Conservation (phyloP, 2,329 filamentous ascomycete species). For the Diaporthe australafricana region DNA sequence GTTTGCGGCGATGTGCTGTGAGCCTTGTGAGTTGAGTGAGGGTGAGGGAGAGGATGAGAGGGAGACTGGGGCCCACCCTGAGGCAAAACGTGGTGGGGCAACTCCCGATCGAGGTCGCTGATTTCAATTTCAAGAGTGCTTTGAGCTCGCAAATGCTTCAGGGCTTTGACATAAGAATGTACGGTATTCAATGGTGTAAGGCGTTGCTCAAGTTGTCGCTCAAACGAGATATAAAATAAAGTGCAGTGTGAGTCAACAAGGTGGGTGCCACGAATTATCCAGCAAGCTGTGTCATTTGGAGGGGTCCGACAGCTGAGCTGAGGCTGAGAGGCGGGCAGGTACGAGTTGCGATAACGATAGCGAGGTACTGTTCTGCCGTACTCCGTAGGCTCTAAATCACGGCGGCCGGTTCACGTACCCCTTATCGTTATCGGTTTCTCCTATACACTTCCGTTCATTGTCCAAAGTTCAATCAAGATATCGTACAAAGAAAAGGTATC, state of each 20-base stretch:
- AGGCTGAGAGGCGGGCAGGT: conserved; percentile 8
- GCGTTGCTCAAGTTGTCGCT: neutral
- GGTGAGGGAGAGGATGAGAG: conserved; percentile 9
- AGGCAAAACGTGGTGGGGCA: conserved; percentile 33
- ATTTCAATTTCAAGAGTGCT: neutral
- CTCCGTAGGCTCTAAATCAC: neutral
- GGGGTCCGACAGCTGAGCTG: conserved; percentile 16
- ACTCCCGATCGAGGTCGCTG: neutral
- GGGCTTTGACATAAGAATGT: neutral
- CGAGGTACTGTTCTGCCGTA: neutral
- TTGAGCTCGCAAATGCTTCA: neutral
- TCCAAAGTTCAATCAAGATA: no score
- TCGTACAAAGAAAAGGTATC: neutral
- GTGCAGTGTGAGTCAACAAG: conserved; percentile 15
- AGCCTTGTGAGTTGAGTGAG: neutral
- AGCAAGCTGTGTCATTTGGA: neutral
- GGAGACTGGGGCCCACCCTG: conserved; percentile 4
- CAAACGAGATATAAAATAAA: neutral
- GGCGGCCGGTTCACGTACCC: conserved; percentile 3
- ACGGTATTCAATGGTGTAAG: neutral
- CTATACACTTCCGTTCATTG: neutral
- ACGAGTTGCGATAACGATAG: conserved; percentile 23
- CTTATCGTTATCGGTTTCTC: conserved; percentile 15
- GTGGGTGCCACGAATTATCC: neutral
- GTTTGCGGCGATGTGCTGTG: neutral